A percentile compares a stretch with the other conserved stretches of the same genome.
phyloP scores from a whole-genome alignment of 495 filamentous ascomycete species.

The Usnea hakonensis region DNA sequence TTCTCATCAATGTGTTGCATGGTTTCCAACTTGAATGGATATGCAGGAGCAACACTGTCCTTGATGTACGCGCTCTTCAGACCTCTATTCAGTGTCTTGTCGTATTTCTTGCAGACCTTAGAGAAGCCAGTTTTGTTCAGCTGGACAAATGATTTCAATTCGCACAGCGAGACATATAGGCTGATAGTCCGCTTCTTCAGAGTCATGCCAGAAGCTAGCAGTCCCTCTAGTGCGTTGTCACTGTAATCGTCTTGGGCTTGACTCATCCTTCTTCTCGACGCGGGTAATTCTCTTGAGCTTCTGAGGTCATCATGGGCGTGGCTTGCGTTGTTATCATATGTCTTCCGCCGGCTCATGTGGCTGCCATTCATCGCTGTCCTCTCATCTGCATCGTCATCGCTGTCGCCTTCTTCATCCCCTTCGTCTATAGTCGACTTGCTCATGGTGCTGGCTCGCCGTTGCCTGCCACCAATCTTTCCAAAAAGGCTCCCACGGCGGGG shows the following conservation, averaged over 20 bases:
- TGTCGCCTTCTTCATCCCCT: constrained; percentile 42
- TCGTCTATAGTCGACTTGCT: constrained; percentile 41
- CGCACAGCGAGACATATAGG: constrained; percentile 88
- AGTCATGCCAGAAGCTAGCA: constrained; percentile 76
- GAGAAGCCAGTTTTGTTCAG: constrained; percentile 93
- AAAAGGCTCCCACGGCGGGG: constrained; percentile 41
- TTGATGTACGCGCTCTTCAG: constrained; percentile 70
- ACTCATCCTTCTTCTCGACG: constrained; percentile 46
- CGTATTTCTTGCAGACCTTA: constrained; percentile 97
- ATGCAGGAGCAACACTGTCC: constrained; percentile 59
- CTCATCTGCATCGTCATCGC: constrained; percentile 60
- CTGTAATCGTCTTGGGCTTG: constrained; percentile 61
- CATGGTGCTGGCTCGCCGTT: constrained; percentile 41
- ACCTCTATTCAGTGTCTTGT: constrained; percentile 83
- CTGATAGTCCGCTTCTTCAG: constrained; percentile 84
- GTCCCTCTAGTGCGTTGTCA: constrained; percentile 57
- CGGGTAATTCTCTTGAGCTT: constrained; percentile 51
- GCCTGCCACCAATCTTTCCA: constrained; percentile 30
- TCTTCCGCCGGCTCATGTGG: constrained; percentile 23
- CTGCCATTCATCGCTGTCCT: constrained; percentile 43
- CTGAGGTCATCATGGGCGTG: constrained; percentile 36
- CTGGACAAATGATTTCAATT: constrained; percentile 91
- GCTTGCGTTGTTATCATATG: constrained; percentile 28
- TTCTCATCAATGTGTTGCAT: constrained; percentile 60
- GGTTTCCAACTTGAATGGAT: constrained; percentile 67